Conservation (phyloP, 2,329 filamentous ascomycete genomes). For the Endothia cerciana region DNA sequence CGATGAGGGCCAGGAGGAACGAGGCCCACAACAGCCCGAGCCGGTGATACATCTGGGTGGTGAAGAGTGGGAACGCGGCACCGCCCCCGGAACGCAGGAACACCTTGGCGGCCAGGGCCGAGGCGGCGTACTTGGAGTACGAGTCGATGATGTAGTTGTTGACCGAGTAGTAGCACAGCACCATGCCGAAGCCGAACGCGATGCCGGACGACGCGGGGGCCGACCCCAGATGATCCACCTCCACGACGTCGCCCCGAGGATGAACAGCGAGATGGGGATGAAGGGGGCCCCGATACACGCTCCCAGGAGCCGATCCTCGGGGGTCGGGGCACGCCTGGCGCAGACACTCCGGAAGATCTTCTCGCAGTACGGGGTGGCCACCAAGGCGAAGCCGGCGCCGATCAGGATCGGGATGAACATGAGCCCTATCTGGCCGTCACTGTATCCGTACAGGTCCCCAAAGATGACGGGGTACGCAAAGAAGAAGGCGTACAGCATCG, state of each 20-base stretch:
- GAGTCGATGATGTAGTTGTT: conserved; percentile 60
- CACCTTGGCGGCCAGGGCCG: conserved; percentile 59
- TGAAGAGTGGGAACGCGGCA: conserved; percentile 62
- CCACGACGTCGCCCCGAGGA: conserved; percentile 70
- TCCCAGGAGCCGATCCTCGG: conserved; percentile 65
- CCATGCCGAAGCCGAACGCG: conserved; percentile 42
- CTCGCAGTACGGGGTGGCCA: conserved; percentile 24
- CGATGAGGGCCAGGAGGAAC: conserved; percentile 38
- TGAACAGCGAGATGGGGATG: conserved; percentile 68
- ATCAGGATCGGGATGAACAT: conserved; percentile 44
- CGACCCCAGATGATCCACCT: conserved; percentile 54
- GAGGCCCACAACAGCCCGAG: conserved; percentile 45
- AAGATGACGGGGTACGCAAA: conserved; percentile 13
- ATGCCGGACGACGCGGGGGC: conserved; percentile 43
- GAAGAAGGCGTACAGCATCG: conserved; percentile 13
- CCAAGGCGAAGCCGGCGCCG: conserved; percentile 41
- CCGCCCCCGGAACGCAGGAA: conserved; percentile 61
- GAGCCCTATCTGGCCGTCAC: conserved; percentile 30
- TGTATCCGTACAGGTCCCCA: conserved; percentile 1
- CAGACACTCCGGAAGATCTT: background rate
- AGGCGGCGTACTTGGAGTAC: conserved; percentile 61
- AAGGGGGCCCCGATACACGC: conserved; percentile 64
- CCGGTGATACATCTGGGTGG: conserved; percentile 35
- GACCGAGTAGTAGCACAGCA: conserved; percentile 58
- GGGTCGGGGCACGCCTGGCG: background rate